phyloP scores from a whole-genome alignment of 192 early-diverging fungal species.

The Backusella psychrophila region DNA sequence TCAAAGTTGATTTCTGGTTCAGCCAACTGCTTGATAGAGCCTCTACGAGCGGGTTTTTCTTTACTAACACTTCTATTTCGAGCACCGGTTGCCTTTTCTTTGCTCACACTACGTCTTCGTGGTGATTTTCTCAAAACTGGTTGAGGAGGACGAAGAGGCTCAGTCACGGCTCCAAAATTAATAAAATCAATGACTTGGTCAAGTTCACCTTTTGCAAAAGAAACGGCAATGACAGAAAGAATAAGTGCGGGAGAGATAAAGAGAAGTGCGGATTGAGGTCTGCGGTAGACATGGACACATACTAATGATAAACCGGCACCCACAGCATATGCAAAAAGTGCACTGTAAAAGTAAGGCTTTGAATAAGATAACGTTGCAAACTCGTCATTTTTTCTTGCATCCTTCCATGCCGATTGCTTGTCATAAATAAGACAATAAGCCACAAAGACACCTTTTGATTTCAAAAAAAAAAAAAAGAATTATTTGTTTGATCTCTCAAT shows the following conservation, averaged over 20 bases:
- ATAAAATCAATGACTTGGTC: not conserved
- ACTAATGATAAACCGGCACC: not conserved
- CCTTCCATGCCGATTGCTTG: not conserved
- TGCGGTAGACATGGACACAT: not conserved
- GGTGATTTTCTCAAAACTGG: not conserved
- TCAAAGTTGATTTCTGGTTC: not conserved
- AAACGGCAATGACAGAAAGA: not conserved
- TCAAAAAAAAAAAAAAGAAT: not conserved
- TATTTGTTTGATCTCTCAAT: not conserved
- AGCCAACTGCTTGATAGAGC: not conserved
- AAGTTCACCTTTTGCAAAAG: not conserved
- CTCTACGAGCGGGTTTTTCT: not conserved
- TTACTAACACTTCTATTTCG: slow-evolving; percentile 1
- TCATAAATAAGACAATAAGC: slow-evolving; percentile 6
- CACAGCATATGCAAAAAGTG: not conserved
- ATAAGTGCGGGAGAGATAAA: slow-evolving; percentile 3
- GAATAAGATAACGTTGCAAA: not conserved
- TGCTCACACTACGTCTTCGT: not conserved
- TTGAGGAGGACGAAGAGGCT: not conserved
- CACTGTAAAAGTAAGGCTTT: slow-evolving; percentile 3
- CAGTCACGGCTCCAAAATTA: not conserved
- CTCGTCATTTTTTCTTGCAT: not conserved
- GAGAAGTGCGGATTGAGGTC: not conserved
- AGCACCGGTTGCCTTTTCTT: not conserved
- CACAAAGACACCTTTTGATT: not conserved